Evolutionary conservation across 2,329 filamentous ascomycete species (phyloP).

Genomic region (Paraconiothyrium brasiliense): DNA sequence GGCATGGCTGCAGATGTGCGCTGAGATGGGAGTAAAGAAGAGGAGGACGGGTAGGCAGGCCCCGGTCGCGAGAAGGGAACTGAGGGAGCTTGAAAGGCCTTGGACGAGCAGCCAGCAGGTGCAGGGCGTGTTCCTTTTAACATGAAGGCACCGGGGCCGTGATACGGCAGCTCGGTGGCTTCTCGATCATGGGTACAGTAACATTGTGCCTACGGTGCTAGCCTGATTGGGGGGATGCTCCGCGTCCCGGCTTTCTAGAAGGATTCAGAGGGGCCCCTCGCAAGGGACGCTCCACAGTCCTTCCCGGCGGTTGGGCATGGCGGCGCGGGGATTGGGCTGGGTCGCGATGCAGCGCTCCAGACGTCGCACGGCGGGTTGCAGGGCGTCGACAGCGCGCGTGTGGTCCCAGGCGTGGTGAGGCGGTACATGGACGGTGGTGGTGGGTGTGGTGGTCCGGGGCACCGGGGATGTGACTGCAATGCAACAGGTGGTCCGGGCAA

Average conservation of each 20-base stretch:
- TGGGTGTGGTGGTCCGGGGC: constrained; percentile 16
- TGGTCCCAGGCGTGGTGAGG: neutral
- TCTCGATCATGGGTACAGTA: constrained; percentile 44
- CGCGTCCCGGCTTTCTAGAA: constrained; percentile 46
- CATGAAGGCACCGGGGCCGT: constrained; percentile 36
- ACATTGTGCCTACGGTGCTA: constrained; percentile 42
- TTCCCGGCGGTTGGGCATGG: constrained; percentile 21
- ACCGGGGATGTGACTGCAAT: constrained; percentile 22
- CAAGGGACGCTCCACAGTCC: constrained; percentile 15
- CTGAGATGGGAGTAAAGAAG: constrained; percentile 20
- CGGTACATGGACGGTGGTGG: neutral
- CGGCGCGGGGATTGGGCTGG: neutral
- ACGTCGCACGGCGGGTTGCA: neutral
- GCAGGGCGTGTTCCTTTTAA: constrained; percentile 43
- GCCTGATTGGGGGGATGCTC: constrained; percentile 37
- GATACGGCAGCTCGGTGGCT: constrained; percentile 47
- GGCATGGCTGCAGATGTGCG: constrained; percentile 43
- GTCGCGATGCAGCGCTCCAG: neutral
- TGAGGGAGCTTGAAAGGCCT: constrained; percentile 37
- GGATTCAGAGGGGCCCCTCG: constrained; percentile 28
- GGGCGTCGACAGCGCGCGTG: constrained; percentile 13
- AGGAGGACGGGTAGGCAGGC: constrained; percentile 30
- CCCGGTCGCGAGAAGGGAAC: constrained; percentile 31
- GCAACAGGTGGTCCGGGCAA: constrained; percentile 43
- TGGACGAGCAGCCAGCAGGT: constrained; percentile 21